Evolutionary conservation across 2,329 filamentous ascomycete genomes (phyloP).

Genomic region (Raffaelea ambrosiae): DNA sequence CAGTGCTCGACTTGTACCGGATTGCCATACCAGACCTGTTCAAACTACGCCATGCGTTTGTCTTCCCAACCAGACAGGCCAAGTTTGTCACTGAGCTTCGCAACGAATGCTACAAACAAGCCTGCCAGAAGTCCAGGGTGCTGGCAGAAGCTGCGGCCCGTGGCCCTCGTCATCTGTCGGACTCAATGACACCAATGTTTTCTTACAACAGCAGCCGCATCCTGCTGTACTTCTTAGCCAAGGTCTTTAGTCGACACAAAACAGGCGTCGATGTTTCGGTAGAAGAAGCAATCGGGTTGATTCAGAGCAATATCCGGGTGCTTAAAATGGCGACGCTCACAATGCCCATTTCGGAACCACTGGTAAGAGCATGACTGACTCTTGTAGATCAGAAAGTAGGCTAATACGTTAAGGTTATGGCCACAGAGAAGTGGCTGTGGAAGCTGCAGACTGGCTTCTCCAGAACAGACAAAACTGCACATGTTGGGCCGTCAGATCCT

Average conservation of each 20-base stretch:
- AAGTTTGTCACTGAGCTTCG: constrained; percentile 27
- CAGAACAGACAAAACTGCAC: background rate
- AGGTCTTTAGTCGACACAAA: constrained; percentile 28
- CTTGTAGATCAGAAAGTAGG: background rate
- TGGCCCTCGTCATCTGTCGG: constrained; percentile 30
- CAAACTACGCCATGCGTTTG: constrained; percentile 30
- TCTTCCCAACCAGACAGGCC: constrained; percentile 28
- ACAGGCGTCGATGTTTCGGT: constrained; percentile 26
- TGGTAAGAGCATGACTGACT: constrained; percentile 21
- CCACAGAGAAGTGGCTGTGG: constrained; percentile 28
- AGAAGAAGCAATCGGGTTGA: constrained; percentile 27
- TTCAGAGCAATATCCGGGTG: constrained; percentile 30
- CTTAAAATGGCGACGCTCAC: constrained; percentile 27
- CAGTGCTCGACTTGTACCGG: constrained; percentile 35
- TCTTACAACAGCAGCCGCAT: constrained; percentile 38
- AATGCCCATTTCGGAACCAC: constrained; percentile 29
- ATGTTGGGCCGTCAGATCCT: background rate
- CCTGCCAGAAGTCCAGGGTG: constrained; percentile 28
- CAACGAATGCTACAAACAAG: constrained; percentile 28
- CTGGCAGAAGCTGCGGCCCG: constrained; percentile 30
- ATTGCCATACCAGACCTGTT: constrained; percentile 37
- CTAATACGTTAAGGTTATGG: constrained; percentile 21
- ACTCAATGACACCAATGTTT: constrained; percentile 36
- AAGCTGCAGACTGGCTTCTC: constrained; percentile 21
- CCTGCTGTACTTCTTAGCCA: constrained; percentile 37